Percentiles rank a stretch among this genome's conserved stretches.
phyloP scores from a whole-genome alignment of 2,329 filamentous ascomycete genomes.

The Zymoseptoria tritici region DNA sequence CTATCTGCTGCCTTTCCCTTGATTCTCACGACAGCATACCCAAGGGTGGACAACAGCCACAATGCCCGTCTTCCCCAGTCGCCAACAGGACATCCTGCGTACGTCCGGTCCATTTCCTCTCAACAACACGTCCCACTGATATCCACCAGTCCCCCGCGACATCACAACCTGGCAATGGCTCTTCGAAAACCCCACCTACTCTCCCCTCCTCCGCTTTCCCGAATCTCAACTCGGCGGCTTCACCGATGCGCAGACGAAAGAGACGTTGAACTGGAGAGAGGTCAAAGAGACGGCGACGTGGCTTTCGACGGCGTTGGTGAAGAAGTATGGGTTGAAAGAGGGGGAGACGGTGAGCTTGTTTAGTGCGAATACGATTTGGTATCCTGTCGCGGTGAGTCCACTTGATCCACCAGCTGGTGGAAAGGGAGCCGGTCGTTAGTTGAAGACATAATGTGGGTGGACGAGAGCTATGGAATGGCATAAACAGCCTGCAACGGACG shows the following conservation, averaged over 20 bases:
- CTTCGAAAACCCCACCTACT: slow-evolving; percentile 48
- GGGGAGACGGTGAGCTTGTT: slow-evolving; percentile 56
- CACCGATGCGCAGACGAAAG: slow-evolving; percentile 52
- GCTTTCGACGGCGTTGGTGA: slow-evolving; percentile 54
- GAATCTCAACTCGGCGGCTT: slow-evolving; percentile 43
- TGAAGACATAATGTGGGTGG: too few species aligned
- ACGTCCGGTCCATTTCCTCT: background rate
- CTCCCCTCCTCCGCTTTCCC: slow-evolving; percentile 38
- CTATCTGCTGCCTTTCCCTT: background rate
- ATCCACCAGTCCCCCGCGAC: slow-evolving; percentile 43
- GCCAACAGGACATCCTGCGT: slow-evolving; percentile 21
- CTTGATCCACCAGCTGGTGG: background rate
- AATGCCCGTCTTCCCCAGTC: slow-evolving; percentile 17
- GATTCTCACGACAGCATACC: background rate
- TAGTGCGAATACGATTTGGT: slow-evolving; percentile 59
- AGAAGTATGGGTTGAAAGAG: slow-evolving; percentile 46
- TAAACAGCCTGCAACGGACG: too few species aligned
- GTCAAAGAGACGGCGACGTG: slow-evolving; percentile 51
- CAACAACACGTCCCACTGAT: slow-evolving; percentile 1
- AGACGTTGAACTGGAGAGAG: slow-evolving; percentile 51
- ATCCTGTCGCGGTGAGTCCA: slow-evolving; percentile 23
- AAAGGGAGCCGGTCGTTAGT: too few species aligned
- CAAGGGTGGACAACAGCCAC: background rate
- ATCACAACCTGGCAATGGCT: slow-evolving; percentile 56
- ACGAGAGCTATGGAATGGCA: too few species aligned